These are phyloP conservation scores for Marasmius tenuissimus DNA, from an alignment of 1,284 basidiomycete species.

Conservation along the genomic window DNA sequence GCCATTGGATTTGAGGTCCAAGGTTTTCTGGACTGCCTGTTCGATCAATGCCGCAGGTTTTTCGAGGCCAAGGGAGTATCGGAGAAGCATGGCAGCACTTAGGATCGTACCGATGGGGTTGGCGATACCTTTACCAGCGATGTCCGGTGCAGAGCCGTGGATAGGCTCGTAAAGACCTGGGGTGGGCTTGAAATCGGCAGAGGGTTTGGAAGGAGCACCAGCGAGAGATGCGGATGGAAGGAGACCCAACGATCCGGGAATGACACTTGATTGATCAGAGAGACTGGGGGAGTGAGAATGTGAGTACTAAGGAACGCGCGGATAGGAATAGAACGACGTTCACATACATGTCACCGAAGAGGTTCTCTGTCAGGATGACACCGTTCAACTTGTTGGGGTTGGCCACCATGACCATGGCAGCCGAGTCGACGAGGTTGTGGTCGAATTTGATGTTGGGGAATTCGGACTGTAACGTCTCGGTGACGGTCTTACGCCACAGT, in stretches of 20 bases:
- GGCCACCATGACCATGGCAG: slow-evolving; percentile 94
- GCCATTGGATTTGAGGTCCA: slow-evolving; percentile 74
- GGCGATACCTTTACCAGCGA: slow-evolving; percentile 92
- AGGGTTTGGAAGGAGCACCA: slow-evolving; percentile 80
- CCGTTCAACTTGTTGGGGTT: slow-evolving; percentile 96
- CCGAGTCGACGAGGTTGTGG: slow-evolving; percentile 94
- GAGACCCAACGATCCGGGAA: slow-evolving; percentile 95
- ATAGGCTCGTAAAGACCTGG: slow-evolving; percentile 96
- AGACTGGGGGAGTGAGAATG: slow-evolving; percentile 51
- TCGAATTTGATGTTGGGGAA: slow-evolving; percentile 86
- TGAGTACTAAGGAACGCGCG: neutral
- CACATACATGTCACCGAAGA: slow-evolving; percentile 94
- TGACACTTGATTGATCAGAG: slow-evolving; percentile 95
- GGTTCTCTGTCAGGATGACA: slow-evolving; percentile 91
- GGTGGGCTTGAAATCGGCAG: slow-evolving; percentile 70
- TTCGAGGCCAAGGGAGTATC: slow-evolving; percentile 91
- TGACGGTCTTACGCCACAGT: slow-evolving; percentile 92
- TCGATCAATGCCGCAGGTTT: slow-evolving; percentile 86
- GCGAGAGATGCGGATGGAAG: slow-evolving; percentile 95
- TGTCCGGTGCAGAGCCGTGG: slow-evolving; percentile 94
- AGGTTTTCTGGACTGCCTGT: slow-evolving; percentile 82
- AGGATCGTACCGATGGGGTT: slow-evolving; percentile 98
- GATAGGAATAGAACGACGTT: neutral
- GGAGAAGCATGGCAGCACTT: slow-evolving; percentile 91
- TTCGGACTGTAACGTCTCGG: slow-evolving; percentile 79